Evolutionary conservation across 257 asterid genomes (phyloP), one percentile per base, ranked within the genome.

Genomic region (Solanum ossicruentum): DNA sequence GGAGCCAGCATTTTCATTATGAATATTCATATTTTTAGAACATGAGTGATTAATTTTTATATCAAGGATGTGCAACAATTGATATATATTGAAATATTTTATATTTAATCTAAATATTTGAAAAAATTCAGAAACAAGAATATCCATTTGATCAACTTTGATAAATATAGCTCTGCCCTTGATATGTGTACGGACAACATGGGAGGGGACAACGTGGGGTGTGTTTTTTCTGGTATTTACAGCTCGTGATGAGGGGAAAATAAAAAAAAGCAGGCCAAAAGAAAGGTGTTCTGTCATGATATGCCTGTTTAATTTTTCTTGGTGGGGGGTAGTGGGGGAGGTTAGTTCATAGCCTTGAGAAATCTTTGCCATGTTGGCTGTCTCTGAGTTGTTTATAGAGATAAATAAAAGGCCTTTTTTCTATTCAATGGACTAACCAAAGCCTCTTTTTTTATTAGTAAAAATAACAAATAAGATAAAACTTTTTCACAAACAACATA

Each of bases 241-340:
- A 85, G 88, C 97, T 88, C 92, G 93, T 93, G 93, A 90, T 45
- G 90, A 85, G 93, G 89, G 88, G 86, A 90, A 88, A 86, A 89
- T 32, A 85, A 32, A 88, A 86, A 56, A 51, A 86, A 75, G 71
- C 39, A 87, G 80, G 45, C 77, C 55, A 85, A 83, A 85, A 47
- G 79, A 70, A 81, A 55, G 87, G 85, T 77, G 58, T 88, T 90
- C 90, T 93, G 95, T 92, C 97, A 82, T 89, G 92, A 84, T 88
- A 82, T 84, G 92, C 55, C 58, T 83, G 77, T 56, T 82, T 43
- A 1, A 43, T 45, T 58, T 18, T 41, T 26, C 43, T 66, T 66
- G 71, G 41, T 66, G 28, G 81, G 61, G 18, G 71, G 81, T 81
- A 83, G 88, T 88, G 78, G 83, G 84, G 60, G 87, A 89, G 82